Conservation (phyloP, 1,139 yeast species). For the Debaryomycetaceae sp. region DNA sequence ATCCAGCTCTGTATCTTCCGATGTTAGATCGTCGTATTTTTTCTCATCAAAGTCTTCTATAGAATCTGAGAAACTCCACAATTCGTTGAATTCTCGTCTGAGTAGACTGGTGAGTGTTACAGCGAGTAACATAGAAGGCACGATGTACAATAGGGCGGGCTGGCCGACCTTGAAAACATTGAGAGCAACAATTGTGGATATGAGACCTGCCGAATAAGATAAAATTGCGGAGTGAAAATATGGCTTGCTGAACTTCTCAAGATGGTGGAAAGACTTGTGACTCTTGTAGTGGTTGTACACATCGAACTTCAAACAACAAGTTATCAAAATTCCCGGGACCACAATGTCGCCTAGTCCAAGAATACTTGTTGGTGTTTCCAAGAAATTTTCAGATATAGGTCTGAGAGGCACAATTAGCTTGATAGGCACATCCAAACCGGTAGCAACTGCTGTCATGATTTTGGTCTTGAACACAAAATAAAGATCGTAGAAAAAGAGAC, state of each 20-base stretch:
- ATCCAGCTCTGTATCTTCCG: neutral
- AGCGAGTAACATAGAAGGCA: slow-evolving; percentile 47
- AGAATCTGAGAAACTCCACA: slow-evolving; percentile 29
- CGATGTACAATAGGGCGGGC: slow-evolving; percentile 65
- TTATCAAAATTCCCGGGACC: slow-evolving; percentile 51
- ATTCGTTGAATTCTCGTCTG: slow-evolving; percentile 36
- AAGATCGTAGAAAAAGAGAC: slow-evolving; percentile 59
- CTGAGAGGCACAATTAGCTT: slow-evolving; percentile 48
- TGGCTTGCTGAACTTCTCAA: slow-evolving; percentile 34
- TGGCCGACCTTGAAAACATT: slow-evolving; percentile 47
- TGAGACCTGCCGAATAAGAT: slow-evolving; percentile 46
- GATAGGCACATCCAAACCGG: slow-evolving; percentile 52
- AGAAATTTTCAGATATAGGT: slow-evolving; percentile 8
- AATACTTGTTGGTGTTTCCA: slow-evolving; percentile 4
- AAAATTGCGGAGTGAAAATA: slow-evolving; percentile 44
- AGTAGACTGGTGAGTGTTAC: slow-evolving; percentile 25
- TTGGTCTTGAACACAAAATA: slow-evolving; percentile 64
- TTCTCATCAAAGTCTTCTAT: slow-evolving; percentile 14
- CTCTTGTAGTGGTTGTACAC: slow-evolving; percentile 31
- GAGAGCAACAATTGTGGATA: slow-evolving; percentile 39
- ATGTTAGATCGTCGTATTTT: neutral
- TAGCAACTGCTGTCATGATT: slow-evolving; percentile 64
- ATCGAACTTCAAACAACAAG: slow-evolving; percentile 53
- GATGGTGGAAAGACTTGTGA: slow-evolving; percentile 33
- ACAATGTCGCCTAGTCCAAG: slow-evolving; percentile 63